Evolutionary conservation across 2,329 filamentous ascomycete genomes (phyloP).

Genomic region (Diaporthe caulivora): DNA sequence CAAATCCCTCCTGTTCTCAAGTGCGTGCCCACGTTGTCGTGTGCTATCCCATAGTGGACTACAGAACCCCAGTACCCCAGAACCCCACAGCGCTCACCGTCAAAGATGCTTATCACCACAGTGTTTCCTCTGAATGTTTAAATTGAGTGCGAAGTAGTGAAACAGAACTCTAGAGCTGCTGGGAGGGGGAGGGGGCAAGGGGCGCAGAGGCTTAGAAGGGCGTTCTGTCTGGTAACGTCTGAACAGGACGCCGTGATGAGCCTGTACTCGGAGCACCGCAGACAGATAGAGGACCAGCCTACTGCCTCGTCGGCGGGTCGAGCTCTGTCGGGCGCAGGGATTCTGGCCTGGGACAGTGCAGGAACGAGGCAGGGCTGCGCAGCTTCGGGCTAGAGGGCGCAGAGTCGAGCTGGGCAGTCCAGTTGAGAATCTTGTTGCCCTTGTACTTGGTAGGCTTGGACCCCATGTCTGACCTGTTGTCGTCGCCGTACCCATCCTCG

Average conservation of each 20-base stretch:
- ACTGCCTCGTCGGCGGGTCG: slow-evolving; percentile 8
- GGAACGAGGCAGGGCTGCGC: slow-evolving; percentile 25
- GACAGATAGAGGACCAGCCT: neutral
- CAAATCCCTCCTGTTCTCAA: no score
- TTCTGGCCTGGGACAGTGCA: slow-evolving; percentile 15
- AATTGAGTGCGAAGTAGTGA: neutral
- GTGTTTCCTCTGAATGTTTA: no score
- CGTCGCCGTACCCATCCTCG: slow-evolving; percentile 16
- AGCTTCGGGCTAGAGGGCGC: slow-evolving; percentile 27
- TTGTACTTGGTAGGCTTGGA: slow-evolving; percentile 34
- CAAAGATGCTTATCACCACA: neutral
- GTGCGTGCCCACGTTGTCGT: neutral
- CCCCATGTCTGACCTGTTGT: slow-evolving; percentile 13
- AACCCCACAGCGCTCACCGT: neutral
- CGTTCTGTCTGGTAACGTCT: neutral
- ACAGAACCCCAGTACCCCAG: neutral
- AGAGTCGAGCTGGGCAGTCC: slow-evolving; percentile 32
- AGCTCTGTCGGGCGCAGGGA: slow-evolving; percentile 10
- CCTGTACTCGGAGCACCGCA: neutral
- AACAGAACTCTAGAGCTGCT: neutral
- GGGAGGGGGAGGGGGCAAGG: no score
- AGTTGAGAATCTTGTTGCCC: slow-evolving; percentile 35
- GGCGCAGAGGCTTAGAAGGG: neutral
- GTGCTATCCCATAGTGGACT: neutral
- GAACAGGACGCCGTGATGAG: neutral